Conservation (phyloP, 257 asterid genomes). For the Rauvolfia tetraphylla region DNA sequence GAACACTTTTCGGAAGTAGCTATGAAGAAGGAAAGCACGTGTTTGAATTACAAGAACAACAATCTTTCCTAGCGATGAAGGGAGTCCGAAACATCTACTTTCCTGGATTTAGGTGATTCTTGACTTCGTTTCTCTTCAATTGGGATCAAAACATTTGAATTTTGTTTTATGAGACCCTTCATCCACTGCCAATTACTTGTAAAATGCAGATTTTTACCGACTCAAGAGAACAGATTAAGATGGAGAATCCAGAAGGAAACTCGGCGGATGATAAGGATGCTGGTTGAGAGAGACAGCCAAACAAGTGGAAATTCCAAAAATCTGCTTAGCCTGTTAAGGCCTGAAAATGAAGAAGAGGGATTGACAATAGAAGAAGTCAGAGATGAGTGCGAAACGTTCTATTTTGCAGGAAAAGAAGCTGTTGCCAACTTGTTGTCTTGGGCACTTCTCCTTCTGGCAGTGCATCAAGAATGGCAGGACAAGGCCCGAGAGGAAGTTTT, state of each 20-base stretch:
- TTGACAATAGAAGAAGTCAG: constrained; percentile 28
- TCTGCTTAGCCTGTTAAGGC: constrained; percentile 30
- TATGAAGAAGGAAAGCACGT: constrained; percentile 53
- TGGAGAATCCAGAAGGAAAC: constrained; percentile 53
- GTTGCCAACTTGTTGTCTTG: constrained; percentile 30
- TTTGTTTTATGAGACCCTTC: too few relatives aligned
- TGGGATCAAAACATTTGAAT: too few relatives aligned
- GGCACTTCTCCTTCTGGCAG: constrained; percentile 33
- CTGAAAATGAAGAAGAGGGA: constrained; percentile 20
- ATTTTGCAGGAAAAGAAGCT: constrained; percentile 42
- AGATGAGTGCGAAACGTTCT: constrained; percentile 38
- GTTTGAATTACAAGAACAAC: constrained; percentile 57
- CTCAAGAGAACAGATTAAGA: constrained; percentile 51
- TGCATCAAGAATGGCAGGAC: constrained; percentile 39
- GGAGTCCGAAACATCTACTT: constrained; percentile 45
- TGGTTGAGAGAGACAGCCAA: constrained; percentile 31
- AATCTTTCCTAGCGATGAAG: constrained; percentile 36
- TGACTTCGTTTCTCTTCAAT: too few relatives aligned
- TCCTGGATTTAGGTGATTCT: constrained; percentile 68
- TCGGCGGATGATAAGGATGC: constrained; percentile 37
- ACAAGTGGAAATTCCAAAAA: constrained; percentile 25
- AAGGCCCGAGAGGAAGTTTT: constrained; percentile 35
- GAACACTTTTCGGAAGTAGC: constrained; percentile 57
- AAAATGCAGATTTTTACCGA: constrained; percentile 38
- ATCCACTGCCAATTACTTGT: too few relatives aligned